Percentiles rank a stretch among this genome's conserved stretches.
These are phyloP conservation scores for Claviceps sp. DNA, from an alignment of 2,329 filamentous ascomycete genomes.

Conservation along the genomic window DNA sequence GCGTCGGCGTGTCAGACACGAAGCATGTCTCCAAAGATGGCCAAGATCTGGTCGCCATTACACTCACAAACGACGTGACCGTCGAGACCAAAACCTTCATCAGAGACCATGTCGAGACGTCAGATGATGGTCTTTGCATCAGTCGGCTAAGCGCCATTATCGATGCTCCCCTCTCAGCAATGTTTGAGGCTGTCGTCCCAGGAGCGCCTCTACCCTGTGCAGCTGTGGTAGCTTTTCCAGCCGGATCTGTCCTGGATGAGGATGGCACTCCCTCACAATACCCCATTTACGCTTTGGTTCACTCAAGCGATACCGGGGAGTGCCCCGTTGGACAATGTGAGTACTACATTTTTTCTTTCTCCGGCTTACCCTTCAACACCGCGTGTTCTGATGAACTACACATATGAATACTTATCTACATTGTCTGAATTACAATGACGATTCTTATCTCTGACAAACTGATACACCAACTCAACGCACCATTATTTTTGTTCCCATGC, in stretches of 20 bases:
- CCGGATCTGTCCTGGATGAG: conserved; percentile 27
- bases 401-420: conserved; percentile 98
- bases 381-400: conserved; percentile 68
- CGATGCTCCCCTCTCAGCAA: conserved; percentile 44
- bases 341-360: conserved; percentile 25
- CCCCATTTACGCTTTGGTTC: conserved; percentile 51
- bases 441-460: conserved; percentile 79
- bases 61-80: conserved; percentile 42
- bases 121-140: conserved; percentile 21
- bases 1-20: conserved; percentile 44
- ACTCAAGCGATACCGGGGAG: conserved; percentile 86
- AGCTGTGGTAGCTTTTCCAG: conserved; percentile 54
- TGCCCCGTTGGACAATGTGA: conserved; percentile 83
- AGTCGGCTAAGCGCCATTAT: conserved; percentile 57
- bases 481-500: conserved; percentile 1
- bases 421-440: conserved; percentile 94
- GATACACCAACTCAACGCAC: conserved; percentile 37
- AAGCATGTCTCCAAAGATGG: conserved; percentile 6
- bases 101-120: conserved; percentile 23
- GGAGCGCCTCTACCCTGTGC: conserved; percentile 64
- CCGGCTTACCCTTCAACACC: conserved; percentile 12
- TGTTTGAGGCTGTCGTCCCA: conserved; percentile 63
- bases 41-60: conserved; percentile 26
- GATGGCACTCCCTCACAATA: conserved; percentile 22
- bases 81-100: conserved; percentile 44